Evolutionary conservation across 139 green algal genomes (phyloP).

Genomic region (Chlorokybus atmophyticus): DNA sequence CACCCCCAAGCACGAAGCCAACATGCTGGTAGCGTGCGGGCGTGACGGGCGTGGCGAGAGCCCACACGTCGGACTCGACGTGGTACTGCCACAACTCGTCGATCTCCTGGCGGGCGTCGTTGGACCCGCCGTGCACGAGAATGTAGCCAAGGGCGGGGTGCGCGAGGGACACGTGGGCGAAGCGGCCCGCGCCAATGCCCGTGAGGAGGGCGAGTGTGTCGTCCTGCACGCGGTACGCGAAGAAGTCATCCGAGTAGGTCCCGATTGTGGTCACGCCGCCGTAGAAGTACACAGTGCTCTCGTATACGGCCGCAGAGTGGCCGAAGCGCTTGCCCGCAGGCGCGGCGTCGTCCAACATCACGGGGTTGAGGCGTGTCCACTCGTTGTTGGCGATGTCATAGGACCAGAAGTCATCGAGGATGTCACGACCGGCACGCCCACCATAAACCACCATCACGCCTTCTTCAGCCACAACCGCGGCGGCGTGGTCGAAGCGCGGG

Average conservation of each 20-base stretch:
- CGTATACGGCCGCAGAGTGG: constrained; percentile 4
- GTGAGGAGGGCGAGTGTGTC: not conserved
- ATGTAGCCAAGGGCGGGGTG: too few relatives aligned
- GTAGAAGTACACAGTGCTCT: constrained; percentile 8
- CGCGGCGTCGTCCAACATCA: too few relatives aligned
- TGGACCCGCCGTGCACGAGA: too few relatives aligned
- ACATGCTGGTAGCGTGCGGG: too few relatives aligned
- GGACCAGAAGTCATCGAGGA: constrained; percentile 14
- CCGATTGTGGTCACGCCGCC: too few relatives aligned
- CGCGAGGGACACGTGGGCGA: not conserved
- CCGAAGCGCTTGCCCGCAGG: constrained; percentile 2
- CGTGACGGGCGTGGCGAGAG: too few relatives aligned
- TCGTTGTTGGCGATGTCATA: constrained; percentile 5
- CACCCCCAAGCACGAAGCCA: too few relatives aligned
- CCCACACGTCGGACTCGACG: too few relatives aligned
- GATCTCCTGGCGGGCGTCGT: too few relatives aligned
- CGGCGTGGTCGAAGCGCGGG: constrained; percentile 11
- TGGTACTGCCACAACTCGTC: too few relatives aligned
- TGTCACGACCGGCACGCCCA: not conserved
- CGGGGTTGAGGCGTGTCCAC: constrained; percentile 8
- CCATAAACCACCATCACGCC: constrained; percentile 15
- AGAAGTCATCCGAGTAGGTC: constrained; percentile 10
- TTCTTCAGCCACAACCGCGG: constrained; percentile 4
- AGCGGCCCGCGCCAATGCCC: not conserved
- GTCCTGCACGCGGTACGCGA: not conserved